A percentile compares a stretch with the other conserved stretches of the same genome.
These are phyloP conservation scores for Warburgia ugandensis DNA, from an alignment of 164 flowering plant genomes.

Conservation along the genomic window DNA sequence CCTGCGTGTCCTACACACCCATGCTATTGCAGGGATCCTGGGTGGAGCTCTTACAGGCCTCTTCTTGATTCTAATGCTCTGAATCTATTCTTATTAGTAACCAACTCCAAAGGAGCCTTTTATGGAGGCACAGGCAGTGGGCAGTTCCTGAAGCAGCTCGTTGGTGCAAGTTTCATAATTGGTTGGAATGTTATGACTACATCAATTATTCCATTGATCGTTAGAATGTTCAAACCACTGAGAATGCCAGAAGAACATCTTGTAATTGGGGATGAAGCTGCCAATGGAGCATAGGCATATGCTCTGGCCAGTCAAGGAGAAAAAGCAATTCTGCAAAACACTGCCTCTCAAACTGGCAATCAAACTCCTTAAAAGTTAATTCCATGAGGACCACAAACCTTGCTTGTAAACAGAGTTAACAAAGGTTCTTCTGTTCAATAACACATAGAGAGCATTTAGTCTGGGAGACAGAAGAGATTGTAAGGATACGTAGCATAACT, in stretches of 20 bases:
- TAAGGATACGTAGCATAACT: no score
- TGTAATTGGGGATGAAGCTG: conserved; percentile 27
- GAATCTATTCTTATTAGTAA: conserved; percentile 17
- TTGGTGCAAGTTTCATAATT: no score
- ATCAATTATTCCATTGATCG: conserved; percentile 14
- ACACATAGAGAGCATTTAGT: no score
- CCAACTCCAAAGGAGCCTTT: conserved; percentile 22
- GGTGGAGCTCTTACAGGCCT: conserved; percentile 30
- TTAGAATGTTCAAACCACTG: conserved; percentile 12
- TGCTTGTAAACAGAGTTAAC: conserved; percentile 1
- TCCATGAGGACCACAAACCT: background rate
- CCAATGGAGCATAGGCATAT: conserved; percentile 33
- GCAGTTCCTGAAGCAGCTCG: conserved; percentile 20
- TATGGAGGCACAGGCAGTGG: conserved; percentile 13
- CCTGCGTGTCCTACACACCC: conserved; percentile 20
- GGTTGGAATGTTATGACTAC: no score
- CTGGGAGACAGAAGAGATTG: no score
- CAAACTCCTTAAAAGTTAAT: conserved; percentile 2
- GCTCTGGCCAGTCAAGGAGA: conserved; percentile 22
- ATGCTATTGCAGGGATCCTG: conserved; percentile 29
- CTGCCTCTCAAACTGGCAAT: background rate
- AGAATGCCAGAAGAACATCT: conserved; percentile 27
- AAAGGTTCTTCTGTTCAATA: no score
- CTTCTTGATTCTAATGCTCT: conserved; percentile 27
- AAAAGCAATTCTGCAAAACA: conserved; percentile 1